A percentile compares a stretch with the other conserved stretches of the same genome.
Evolutionary conservation across 345 rosid genomes (phyloP).

Genomic region (Corchorus olitorius): DNA sequence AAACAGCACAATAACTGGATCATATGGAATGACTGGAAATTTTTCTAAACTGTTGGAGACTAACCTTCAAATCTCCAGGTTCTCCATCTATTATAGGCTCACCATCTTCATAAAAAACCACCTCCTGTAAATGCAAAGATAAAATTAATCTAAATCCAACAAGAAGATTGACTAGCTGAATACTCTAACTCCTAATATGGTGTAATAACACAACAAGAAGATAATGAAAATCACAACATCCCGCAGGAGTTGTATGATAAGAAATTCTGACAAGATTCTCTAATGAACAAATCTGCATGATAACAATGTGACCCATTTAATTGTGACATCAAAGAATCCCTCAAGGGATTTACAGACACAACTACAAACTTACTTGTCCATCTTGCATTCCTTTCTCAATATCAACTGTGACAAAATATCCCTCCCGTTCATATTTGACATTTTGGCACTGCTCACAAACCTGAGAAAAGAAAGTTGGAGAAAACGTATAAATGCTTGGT

Average conservation of each 20-base stretch:
- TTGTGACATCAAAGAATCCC: background rate
- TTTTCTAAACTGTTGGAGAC: slow-evolving; percentile 19
- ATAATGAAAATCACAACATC: background rate
- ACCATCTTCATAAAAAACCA: slow-evolving; percentile 94
- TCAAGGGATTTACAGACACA: background rate
- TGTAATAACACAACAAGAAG: background rate
- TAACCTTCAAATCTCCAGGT: slow-evolving; percentile 95
- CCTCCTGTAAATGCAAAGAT: slow-evolving; percentile 60
- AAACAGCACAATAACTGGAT: background rate
- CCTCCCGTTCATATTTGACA: slow-evolving; percentile 83
- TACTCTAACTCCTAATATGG: background rate
- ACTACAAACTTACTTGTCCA: slow-evolving; percentile 72
- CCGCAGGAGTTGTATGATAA: background rate
- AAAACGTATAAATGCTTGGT: background rate
- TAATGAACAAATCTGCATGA: background rate
- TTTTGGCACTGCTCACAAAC: slow-evolving; percentile 98
- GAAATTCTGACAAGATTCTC: background rate
- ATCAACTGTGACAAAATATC: slow-evolving; percentile 91
- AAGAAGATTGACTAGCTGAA: background rate
- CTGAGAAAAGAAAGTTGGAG: slow-evolving; percentile 42
- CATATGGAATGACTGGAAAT: background rate
- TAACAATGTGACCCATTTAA: background rate
- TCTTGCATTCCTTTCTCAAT: slow-evolving; percentile 99
- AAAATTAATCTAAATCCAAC: background rate
- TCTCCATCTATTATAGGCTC: slow-evolving; percentile 96